Percentiles rank a stretch among this genome's conserved stretches.
Conservation (phyloP, 23 red algal genomes). For the Pyropia yezoensis region DNA sequence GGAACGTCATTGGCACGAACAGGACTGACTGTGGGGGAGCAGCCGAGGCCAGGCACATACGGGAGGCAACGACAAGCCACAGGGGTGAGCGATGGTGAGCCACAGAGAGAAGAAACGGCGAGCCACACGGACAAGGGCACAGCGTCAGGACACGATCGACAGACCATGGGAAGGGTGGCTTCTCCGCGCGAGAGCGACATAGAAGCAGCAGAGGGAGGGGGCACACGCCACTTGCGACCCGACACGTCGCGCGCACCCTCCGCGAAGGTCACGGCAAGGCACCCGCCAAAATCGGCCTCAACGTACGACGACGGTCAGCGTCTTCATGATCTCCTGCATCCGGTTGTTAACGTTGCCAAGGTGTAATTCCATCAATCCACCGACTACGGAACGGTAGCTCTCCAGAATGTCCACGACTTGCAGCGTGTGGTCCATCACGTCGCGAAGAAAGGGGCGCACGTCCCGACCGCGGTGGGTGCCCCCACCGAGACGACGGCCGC, state of each 20-base stretch:
- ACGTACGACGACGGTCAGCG: slow-evolving; percentile 12
- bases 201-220: no score
- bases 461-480: background rate
- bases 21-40: background rate
- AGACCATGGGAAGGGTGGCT: no score
- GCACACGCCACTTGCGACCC: no score
- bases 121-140: no score
- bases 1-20: slow-evolving; percentile 45
- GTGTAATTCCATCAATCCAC: slow-evolving; percentile 22
- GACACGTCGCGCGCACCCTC: no score
- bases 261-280: background rate
- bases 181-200: no score
- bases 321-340: slow-evolving; percentile 51
- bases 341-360: slow-evolving; percentile 33
- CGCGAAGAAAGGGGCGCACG: background rate
- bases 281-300: background rate
- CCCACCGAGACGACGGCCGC: no score
- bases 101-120: background rate
- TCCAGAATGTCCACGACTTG: slow-evolving; percentile 14
- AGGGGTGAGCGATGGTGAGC: no score
- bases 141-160: no score
- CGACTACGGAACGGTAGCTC: slow-evolving; percentile 1
- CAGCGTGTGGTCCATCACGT: slow-evolving; percentile 12
- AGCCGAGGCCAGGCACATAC: background rate
- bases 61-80: no score